Base-by-base conservation (phyloP, 2,329 filamentous ascomycete species). In the Metarhizium brunneum region DNA sequence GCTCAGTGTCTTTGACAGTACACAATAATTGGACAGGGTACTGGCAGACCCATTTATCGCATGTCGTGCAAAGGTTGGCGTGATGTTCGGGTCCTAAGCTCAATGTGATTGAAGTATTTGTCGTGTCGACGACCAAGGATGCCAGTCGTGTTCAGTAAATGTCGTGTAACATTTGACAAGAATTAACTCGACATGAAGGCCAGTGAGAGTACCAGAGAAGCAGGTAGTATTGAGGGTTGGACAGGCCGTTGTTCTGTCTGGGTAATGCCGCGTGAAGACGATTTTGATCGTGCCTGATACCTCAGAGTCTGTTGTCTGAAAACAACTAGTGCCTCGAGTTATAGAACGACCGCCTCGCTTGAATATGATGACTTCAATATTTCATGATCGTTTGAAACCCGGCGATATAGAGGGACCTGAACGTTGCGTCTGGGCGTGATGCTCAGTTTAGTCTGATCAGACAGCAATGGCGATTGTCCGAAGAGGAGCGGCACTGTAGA, bases 51-150 rank as follows among this genome's bases (percentile, higher is more conserved):
- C 47, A 50, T 56, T 53, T 62, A 57, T 59, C 50, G 61, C 61
- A 63, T 63, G 56, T 55, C 58, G 60, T 59, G 59, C 55, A 54
- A 60, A 50, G 50, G 35, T 56, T 56, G 54, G 53, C 53, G 47
- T 53, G 56, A 43, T 32, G 32, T 20, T 55, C 13, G 11, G 29
- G 18, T 20, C 35, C 50, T 16, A 45, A 29, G 35, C 18, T 42
- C 42, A 16, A 45, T 16, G 11, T 8, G 13, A 8, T 48, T 29
- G 7, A 29, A 14, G 6, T 30, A 29, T 16, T 48, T 30, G 45
- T 30, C 25, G 20, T 13, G 25, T 6, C 30, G 29, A 49, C 38
- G 45, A 32, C 40, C 42, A 47, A 29, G 54, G 14, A 52, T 10
- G 11, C 49, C 45, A 18, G 45, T 13, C 30, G 45, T 30, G 25